Evolutionary conservation across 78 protist genomes (phyloP).

Genomic region (Dictyostelium capitatum): DNA sequence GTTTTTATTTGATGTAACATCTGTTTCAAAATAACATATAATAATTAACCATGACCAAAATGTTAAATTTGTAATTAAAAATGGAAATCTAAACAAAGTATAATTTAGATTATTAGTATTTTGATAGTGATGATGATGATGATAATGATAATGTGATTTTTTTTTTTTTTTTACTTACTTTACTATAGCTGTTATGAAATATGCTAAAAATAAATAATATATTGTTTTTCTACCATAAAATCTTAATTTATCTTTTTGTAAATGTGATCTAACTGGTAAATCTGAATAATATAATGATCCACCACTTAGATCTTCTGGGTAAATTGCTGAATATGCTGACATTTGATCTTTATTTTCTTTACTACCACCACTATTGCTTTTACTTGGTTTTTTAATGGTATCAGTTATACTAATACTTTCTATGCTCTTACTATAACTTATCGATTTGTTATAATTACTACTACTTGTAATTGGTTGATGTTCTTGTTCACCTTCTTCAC

Average conservation of each 20-base stretch:
- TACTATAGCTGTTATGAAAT: conserved; percentile 55
- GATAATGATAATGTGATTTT: too few species aligned
- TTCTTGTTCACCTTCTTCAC: too few species aligned
- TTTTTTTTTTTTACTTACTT: conserved; percentile 5
- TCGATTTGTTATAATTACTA: too few species aligned
- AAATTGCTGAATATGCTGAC: neutral
- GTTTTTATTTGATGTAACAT: conserved; percentile 36
- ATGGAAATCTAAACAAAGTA: conserved; percentile 18
- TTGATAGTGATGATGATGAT: too few species aligned
- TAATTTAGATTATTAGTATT: neutral
- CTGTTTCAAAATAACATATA: conserved; percentile 49
- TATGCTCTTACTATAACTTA: too few species aligned
- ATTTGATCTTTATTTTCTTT: too few species aligned
- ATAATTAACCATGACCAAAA: conserved; percentile 75
- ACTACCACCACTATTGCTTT: too few species aligned
- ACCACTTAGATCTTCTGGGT: conserved; percentile 37
- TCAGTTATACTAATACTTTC: too few species aligned
- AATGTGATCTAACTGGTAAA: conserved; percentile 25
- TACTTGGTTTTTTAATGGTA: too few species aligned
- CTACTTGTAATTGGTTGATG: too few species aligned
- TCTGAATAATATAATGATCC: conserved; percentile 66
- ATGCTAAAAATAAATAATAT: conserved; percentile 59
- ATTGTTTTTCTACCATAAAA: conserved; percentile 54
- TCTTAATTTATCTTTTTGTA: conserved; percentile 60
- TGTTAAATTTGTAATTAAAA: conserved; percentile 66